Evolutionary conservation across 192 early-diverging fungal species (phyloP).

Genomic region (Podila clonocystis): DNA sequence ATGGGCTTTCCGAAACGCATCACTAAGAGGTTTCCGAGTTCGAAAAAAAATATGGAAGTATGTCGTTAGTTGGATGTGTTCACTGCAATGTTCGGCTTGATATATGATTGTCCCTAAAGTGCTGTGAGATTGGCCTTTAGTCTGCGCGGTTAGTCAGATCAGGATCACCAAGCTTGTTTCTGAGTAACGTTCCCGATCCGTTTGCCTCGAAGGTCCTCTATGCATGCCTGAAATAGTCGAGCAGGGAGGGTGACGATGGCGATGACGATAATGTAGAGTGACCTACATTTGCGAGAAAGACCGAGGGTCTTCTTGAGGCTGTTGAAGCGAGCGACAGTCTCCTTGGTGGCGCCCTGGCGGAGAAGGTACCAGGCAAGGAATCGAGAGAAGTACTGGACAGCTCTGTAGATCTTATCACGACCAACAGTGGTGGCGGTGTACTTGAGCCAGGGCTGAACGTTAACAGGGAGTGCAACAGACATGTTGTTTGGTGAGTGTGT

Average conservation of each 20-base stretch:
- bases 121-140: too few species aligned
- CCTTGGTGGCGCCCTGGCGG: conserved; percentile 66
- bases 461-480: conserved; percentile 22
- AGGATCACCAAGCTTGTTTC: too few species aligned
- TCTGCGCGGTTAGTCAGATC: too few species aligned
- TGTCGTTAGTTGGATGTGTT: not conserved
- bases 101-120: too few species aligned
- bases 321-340: conserved; percentile 63
- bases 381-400: conserved; percentile 88
- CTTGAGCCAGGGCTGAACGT: conserved; percentile 55
- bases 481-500: conserved; percentile 5
- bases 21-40: conserved; percentile 48
- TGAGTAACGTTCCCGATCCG: too few species aligned
- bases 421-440: conserved; percentile 72
- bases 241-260: not conserved
- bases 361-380: conserved; percentile 77
- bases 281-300: conserved; percentile 75
- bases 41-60: not conserved
- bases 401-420: conserved; percentile 83
- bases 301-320: conserved; percentile 70
- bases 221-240: too few species aligned
- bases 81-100: too few species aligned
- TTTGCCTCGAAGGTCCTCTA: too few species aligned
- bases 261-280: not conserved
- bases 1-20: conserved; percentile 76